phyloP scores from a whole-genome alignment of 2,329 filamentous ascomycete genomes.

The Cyanodermella asteris region DNA sequence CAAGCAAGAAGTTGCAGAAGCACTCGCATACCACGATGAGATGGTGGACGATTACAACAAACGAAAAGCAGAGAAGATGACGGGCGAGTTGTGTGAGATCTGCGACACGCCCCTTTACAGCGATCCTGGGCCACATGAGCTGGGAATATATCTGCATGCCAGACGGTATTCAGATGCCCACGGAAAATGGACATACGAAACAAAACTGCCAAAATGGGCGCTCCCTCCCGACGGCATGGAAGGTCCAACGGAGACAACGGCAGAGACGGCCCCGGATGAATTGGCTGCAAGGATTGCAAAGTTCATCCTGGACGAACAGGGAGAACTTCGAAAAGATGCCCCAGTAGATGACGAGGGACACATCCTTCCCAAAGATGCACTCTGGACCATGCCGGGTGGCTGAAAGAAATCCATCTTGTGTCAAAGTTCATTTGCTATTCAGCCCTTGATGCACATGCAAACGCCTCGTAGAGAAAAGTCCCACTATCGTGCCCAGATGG shows the following conservation, averaged over 20 bases:
- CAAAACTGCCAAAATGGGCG: slow-evolving; percentile 68
- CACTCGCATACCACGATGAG: slow-evolving; percentile 80
- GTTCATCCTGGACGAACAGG: not conserved
- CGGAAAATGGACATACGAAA: slow-evolving; percentile 73
- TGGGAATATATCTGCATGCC: slow-evolving; percentile 86
- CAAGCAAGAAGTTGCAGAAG: slow-evolving; percentile 77
- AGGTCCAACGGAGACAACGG: slow-evolving; percentile 46
- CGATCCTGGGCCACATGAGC: slow-evolving; percentile 72
- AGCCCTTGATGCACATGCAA: no score
- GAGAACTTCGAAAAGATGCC: no score
- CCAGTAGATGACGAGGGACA: no score
- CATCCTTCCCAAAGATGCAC: no score
- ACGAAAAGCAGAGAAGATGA: slow-evolving; percentile 80
- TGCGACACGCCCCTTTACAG: slow-evolving; percentile 83
- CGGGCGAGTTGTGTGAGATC: slow-evolving; percentile 56
- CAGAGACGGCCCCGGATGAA: slow-evolving; percentile 22
- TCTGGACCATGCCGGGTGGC: no score
- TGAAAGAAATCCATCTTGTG: no score
- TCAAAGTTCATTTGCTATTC: no score
- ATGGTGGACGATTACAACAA: slow-evolving; percentile 83
- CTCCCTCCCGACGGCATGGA: slow-evolving; percentile 51
- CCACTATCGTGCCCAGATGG: no score
- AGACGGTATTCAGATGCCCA: slow-evolving; percentile 67
- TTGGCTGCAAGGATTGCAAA: not conserved
- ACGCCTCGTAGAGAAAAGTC: no score